A percentile compares a stretch with the other conserved stretches of the same genome.
Conservation (phyloP, 1,284 basidiomycete species). For the Pseudozyma pruni region DNA sequence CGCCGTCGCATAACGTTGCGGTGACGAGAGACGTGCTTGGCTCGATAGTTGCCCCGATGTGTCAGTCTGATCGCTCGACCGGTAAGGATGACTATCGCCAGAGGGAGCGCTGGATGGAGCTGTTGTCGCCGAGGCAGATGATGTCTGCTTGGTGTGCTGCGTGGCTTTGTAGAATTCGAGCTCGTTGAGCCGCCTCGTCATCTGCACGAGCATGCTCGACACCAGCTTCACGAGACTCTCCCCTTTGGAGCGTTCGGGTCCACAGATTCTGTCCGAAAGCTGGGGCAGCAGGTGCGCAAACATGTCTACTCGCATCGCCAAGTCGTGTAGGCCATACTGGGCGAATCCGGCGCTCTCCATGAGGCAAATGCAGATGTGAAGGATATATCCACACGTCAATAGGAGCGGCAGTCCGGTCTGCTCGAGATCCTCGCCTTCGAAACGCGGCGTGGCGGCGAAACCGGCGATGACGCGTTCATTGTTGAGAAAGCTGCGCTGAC, state of each 20-base stretch:
- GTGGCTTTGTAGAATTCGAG: constrained; percentile 3
- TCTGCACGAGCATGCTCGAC: constrained; percentile 17
- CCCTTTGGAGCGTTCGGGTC: neutral
- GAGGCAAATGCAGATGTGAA: constrained; percentile 20
- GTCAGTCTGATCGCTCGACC: neutral
- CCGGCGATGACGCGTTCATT: constrained; percentile 11
- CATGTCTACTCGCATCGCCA: constrained; percentile 11
- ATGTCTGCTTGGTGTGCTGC: neutral
- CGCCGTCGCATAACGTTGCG: neutral
- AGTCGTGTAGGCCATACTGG: constrained; percentile 5
- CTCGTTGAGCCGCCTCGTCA: constrained; percentile 10
- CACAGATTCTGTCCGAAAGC: constrained; percentile 10
- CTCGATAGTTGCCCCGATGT: neutral
- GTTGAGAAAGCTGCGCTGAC: constrained; percentile 1
- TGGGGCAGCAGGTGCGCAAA: constrained; percentile 14
- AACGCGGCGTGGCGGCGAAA: constrained; percentile 6
- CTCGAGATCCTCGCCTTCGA: constrained; percentile 10
- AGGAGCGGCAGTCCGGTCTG: constrained; percentile 17
- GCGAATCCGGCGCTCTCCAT: constrained; percentile 12
- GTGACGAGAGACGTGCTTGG: neutral
- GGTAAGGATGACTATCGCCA: neutral
- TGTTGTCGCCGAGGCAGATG: neutral
- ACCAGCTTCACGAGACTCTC: constrained; percentile 20
- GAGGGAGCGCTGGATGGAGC: neutral
- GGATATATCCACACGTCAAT: constrained; percentile 21